Percentiles rank a stretch among this genome's conserved stretches.
Conservation (phyloP, 2,329 filamentous ascomycete species). For the Fusarium sp. region DNA sequence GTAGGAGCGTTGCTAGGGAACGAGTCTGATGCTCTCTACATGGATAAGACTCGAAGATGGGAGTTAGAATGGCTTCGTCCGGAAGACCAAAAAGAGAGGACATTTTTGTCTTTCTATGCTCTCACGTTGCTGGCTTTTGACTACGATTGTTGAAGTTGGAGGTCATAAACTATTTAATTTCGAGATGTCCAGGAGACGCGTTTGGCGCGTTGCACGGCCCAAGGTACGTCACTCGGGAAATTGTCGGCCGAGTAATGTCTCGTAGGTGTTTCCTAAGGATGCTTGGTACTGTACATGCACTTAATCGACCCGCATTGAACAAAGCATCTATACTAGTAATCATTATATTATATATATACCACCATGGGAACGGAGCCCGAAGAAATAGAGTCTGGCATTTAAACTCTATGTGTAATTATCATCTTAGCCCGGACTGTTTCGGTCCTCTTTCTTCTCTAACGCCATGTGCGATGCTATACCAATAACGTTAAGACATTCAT, state of each 20-base stretch:
- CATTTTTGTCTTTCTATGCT: conserved; percentile 43
- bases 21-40: conserved; percentile 70
- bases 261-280: not conserved
- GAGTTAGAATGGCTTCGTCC: conserved; percentile 61
- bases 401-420: not conserved
- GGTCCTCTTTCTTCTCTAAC: not conserved
- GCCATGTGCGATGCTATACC: conserved; percentile 18
- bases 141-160: conserved; percentile 17
- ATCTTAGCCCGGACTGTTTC: not conserved
- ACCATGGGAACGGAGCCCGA: not conserved
- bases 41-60: conserved; percentile 63
- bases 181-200: conserved; percentile 43
- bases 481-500: not conserved
- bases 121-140: not conserved
- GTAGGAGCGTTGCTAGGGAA: conserved; percentile 66
- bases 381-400: not conserved
- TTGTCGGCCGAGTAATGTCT: conserved; percentile 32
- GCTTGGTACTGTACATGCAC: not conserved
- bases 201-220: conserved; percentile 44
- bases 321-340: not conserved
- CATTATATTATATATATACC: not conserved
- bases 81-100: conserved; percentile 62
- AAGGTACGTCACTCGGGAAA: conserved; percentile 46
- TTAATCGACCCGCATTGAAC: not conserved
- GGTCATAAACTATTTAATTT: conserved; percentile 13